Conservation (phyloP, 1,139 yeast species). For the Arxiozyma slooffiae region DNA sequence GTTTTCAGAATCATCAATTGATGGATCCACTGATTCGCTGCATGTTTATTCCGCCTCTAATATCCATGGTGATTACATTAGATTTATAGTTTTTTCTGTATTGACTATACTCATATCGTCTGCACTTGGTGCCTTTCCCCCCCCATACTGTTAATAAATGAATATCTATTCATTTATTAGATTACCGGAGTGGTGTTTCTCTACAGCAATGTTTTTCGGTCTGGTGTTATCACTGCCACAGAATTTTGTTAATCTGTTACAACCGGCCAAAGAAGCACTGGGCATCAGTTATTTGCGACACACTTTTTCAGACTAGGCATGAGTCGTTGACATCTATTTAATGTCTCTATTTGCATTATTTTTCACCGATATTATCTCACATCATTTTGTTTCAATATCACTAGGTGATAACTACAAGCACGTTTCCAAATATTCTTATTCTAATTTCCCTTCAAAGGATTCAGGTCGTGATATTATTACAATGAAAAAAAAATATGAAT, state of each 20-base stretch:
- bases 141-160: constrained; percentile 54
- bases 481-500: neutral
- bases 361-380: constrained; percentile 48
- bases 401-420: constrained; percentile 5
- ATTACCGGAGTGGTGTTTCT: constrained; percentile 48
- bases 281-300: constrained; percentile 46
- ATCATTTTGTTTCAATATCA: constrained; percentile 31
- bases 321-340: constrained; percentile 55
- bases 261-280: constrained; percentile 59
- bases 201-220: constrained; percentile 70
- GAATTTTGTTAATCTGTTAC: constrained; percentile 73
- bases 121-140: constrained; percentile 47
- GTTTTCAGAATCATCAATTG: neutral
- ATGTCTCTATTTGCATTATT: constrained; percentile 44
- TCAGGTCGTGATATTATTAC: neutral
- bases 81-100: constrained; percentile 50
- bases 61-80: constrained; percentile 32
- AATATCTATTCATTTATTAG: constrained; percentile 45
- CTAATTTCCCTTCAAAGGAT: neutral
- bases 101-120: constrained; percentile 53
- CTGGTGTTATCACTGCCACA: constrained; percentile 86
- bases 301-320: constrained; percentile 47
- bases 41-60: constrained; percentile 19
- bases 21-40: neutral
- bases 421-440: neutral